These are phyloP conservation scores for Tuctoria greenei DNA, from an alignment of 176 grass and related monocot species.

Conservation along the genomic window DNA sequence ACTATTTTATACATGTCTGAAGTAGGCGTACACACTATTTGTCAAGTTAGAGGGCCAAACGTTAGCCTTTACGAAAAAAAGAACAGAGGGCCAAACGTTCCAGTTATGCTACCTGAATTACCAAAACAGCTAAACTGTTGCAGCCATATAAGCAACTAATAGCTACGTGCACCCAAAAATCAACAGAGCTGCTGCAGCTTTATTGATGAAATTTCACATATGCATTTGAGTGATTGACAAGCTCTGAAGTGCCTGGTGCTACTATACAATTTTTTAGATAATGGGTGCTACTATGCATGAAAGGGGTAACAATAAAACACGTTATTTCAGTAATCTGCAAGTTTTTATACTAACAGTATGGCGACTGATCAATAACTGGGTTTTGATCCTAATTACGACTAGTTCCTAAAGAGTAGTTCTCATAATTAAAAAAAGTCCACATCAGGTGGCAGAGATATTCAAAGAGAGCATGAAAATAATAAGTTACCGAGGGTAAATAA, in stretches of 20 bases:
- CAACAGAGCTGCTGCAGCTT: background rate
- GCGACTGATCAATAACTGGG: background rate
- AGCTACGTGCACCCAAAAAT: background rate
- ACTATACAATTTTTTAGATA: too few relatives aligned
- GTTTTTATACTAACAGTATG: background rate
- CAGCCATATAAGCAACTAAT: background rate
- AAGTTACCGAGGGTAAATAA: constrained; percentile 41
- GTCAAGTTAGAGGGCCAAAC: constrained; percentile 16
- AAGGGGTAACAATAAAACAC: background rate
- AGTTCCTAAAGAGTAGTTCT: background rate
- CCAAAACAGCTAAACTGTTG: constrained; percentile 10
- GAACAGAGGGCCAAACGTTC: background rate
- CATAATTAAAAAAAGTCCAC: background rate
- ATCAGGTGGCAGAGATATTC: background rate
- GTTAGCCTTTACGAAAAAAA: too few relatives aligned
- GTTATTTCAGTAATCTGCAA: background rate
- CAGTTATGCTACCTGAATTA: background rate
- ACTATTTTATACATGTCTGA: constrained; percentile 19
- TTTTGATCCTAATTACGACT: background rate
- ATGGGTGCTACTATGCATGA: background rate
- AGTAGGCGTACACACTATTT: constrained; percentile 23
- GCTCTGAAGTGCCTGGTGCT: background rate
- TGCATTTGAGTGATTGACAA: constrained; percentile 3
- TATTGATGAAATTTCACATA: background rate
- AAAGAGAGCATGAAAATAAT: constrained; percentile 1